phyloP scores from a whole-genome alignment of 2,329 filamentous ascomycete species.

The Pestalotiopsis sp. region DNA sequence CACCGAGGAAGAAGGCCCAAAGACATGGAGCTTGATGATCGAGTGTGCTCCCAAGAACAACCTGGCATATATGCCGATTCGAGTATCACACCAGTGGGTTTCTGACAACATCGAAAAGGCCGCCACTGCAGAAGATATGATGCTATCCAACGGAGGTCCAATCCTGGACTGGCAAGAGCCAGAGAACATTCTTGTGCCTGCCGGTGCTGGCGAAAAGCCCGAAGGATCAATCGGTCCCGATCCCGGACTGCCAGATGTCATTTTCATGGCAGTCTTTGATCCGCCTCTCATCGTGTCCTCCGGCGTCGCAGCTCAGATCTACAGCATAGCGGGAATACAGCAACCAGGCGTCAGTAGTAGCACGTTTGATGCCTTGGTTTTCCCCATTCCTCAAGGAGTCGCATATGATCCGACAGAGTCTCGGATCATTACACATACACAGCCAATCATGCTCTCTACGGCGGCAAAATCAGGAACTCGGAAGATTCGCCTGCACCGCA shows the following conservation, averaged over 20 bases:
- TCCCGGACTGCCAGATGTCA: constrained; percentile 66
- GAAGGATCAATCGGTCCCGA: constrained; percentile 42
- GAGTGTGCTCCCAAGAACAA: constrained; percentile 58
- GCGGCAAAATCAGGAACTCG: constrained; percentile 11
- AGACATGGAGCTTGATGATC: constrained; percentile 68
- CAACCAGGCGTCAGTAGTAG: constrained; percentile 33
- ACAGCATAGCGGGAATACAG: constrained; percentile 55
- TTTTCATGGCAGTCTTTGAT: constrained; percentile 74
- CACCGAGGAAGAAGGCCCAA: constrained; percentile 40
- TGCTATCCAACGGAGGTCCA: constrained; percentile 35
- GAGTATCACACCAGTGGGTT: constrained; percentile 76
- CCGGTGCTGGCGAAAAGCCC: constrained; percentile 47
- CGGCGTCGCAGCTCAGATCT: constrained; percentile 62
- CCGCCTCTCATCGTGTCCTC: constrained; percentile 73
- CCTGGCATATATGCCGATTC: constrained; percentile 45
- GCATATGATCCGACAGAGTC: constrained; percentile 59
- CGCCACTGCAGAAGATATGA: constrained; percentile 42
- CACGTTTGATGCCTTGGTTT: constrained; percentile 60
- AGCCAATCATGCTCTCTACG: constrained; percentile 42
- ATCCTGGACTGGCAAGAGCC: constrained; percentile 75
- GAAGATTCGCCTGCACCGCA: constrained; percentile 42
- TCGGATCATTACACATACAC: constrained; percentile 53
- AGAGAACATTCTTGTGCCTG: constrained; percentile 59
- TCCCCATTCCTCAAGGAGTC: constrained; percentile 52
- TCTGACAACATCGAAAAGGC: constrained; percentile 65